These are phyloP conservation scores for Viridothelium virens DNA, from an alignment of 495 filamentous ascomycete species.

Conservation along the genomic window DNA sequence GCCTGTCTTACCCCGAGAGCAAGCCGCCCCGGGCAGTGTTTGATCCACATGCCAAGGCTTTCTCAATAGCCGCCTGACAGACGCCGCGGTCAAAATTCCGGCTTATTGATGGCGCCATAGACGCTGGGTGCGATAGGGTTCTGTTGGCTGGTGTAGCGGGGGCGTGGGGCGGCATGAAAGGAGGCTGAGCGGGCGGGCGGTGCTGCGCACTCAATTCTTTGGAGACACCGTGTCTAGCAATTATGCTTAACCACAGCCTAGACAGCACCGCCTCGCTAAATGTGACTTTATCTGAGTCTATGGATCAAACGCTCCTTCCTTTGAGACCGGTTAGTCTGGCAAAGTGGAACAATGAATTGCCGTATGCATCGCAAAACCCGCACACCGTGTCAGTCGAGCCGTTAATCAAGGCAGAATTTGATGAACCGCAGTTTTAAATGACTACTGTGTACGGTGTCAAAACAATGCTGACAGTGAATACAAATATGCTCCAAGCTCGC, in stretches of 20 bases:
- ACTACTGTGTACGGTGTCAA: neutral
- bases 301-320: neutral
- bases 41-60: constrained; percentile 1
- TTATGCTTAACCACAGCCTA: too few relatives aligned
- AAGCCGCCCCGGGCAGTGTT: constrained; percentile 3
- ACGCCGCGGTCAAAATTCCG: neutral
- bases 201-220: too few relatives aligned
- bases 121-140: neutral
- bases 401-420: neutral
- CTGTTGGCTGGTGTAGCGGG: neutral
- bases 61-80: neutral
- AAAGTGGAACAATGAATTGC: too few relatives aligned
- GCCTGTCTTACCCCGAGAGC: neutral
- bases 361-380: too few relatives aligned
- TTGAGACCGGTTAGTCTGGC: too few relatives aligned
- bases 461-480: neutral
- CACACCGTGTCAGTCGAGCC: too few relatives aligned
- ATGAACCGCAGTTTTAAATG: neutral
- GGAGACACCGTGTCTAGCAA: too few relatives aligned
- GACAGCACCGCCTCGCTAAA: too few relatives aligned
- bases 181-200: too few relatives aligned
- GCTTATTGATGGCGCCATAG: neutral
- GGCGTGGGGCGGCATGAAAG: too few relatives aligned
- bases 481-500: neutral
- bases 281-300: neutral